Evolutionary conservation across 495 filamentous ascomycete species (phyloP).

Genomic region (Penicillium subrubescens): DNA sequence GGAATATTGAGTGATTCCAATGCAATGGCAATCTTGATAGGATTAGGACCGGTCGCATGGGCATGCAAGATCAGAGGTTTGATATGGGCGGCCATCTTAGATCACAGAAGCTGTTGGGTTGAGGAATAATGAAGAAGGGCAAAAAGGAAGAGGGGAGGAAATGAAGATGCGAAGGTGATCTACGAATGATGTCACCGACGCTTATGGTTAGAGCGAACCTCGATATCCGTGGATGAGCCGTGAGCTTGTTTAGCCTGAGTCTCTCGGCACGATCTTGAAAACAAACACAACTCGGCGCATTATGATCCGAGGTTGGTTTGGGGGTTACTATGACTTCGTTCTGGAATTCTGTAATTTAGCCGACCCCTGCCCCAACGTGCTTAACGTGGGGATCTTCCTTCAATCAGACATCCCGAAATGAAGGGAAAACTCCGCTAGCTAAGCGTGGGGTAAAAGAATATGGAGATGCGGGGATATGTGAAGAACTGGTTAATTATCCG

Average conservation of each 20-base stretch:
- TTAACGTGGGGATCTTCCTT: constrained; percentile 9
- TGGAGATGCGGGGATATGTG: not conserved
- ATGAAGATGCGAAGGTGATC: constrained; percentile 13
- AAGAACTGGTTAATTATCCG: not conserved
- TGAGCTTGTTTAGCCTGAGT: constrained; percentile 8
- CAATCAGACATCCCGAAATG: not conserved
- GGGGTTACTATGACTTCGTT: not conserved
- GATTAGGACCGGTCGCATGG: constrained; percentile 45
- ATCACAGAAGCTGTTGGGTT: not conserved
- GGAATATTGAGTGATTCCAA: constrained; percentile 75
- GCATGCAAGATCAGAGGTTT: constrained; percentile 41
- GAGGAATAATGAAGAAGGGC: not conserved
- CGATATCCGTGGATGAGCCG: not conserved
- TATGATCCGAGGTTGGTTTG: not conserved
- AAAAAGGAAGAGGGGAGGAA: not conserved
- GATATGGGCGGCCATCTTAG: constrained; percentile 21
- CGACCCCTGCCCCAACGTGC: not conserved
- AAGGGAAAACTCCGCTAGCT: not conserved
- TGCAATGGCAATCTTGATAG: constrained; percentile 71
- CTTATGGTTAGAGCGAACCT: not conserved
- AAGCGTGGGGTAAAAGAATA: not conserved
- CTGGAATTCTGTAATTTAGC: not conserved
- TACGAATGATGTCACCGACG: constrained; percentile 24
- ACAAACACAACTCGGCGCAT: not conserved
- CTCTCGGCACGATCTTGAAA: not conserved